Percentiles rank a stretch among this genome's conserved stretches.
phyloP scores from a whole-genome alignment of 345 rosid genomes.

The Excoecaria cochinchinensis region DNA sequence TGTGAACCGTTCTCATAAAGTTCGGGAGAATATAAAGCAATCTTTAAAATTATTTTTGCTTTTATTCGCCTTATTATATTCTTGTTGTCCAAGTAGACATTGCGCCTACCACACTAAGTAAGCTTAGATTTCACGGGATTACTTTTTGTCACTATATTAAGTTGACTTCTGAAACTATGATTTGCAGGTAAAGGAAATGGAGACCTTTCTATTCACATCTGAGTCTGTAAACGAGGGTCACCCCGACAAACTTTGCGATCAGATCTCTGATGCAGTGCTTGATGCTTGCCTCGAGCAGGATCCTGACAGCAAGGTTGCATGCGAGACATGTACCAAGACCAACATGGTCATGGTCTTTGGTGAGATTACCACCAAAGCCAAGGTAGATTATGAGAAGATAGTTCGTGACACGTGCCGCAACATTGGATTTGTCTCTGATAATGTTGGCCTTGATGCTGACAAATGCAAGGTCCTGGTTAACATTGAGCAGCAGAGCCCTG shows the following conservation, averaged over 20 bases:
- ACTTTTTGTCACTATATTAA: neutral
- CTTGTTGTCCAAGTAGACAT: neutral
- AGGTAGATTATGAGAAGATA: slow-evolving; percentile 39
- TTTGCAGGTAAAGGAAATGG: slow-evolving; percentile 33
- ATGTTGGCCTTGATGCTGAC: slow-evolving; percentile 40
- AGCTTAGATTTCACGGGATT: neutral
- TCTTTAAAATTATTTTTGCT: neutral
- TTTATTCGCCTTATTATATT: neutral
- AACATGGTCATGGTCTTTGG: slow-evolving; percentile 47
- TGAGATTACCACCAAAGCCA: slow-evolving; percentile 41
- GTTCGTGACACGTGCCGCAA: slow-evolving; percentile 37
- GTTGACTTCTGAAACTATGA: neutral
- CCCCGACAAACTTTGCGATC: slow-evolving; percentile 52
- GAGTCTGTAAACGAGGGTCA: slow-evolving; percentile 58
- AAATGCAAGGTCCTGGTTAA: slow-evolving; percentile 40
- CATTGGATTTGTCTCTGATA: slow-evolving; percentile 34
- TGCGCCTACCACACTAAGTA: neutral
- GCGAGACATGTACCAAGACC: slow-evolving; percentile 51
- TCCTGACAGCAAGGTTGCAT: slow-evolving; percentile 51
- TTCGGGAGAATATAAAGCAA: neutral
- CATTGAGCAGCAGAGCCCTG: slow-evolving; percentile 41
- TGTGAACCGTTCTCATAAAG: neutral
- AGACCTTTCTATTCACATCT: slow-evolving; percentile 49
- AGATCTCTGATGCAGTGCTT: slow-evolving; percentile 50
- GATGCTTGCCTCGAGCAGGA: slow-evolving; percentile 51